phyloP scores from a whole-genome alignment of 768 basidiomycete genomes.

The Atractiella rhizophila region DNA sequence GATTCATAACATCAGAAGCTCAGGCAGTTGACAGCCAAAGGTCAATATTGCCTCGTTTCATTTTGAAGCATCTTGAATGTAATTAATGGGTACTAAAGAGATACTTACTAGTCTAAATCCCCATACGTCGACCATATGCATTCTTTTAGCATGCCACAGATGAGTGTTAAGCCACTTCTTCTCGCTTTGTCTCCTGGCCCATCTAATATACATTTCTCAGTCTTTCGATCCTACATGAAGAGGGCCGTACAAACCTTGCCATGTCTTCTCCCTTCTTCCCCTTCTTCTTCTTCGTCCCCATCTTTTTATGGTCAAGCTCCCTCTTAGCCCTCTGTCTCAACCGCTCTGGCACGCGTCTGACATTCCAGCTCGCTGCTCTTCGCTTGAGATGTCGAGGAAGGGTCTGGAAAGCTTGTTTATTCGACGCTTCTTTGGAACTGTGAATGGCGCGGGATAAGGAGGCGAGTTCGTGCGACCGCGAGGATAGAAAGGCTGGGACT shows the following conservation, averaged over 20 bases:
- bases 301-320: constrained; percentile 33
- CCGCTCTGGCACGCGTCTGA: constrained; percentile 63
- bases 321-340: constrained; percentile 53
- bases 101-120: constrained; percentile 51
- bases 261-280: constrained; percentile 23
- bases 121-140: constrained; percentile 84
- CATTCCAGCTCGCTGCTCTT: constrained; percentile 81
- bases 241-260: constrained; percentile 37
- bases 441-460: too few relatives aligned
- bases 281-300: constrained; percentile 20
- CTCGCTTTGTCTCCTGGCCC: constrained; percentile 30
- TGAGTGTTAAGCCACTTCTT: constrained; percentile 92
- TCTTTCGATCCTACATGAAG: background rate
- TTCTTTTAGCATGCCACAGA: constrained; percentile 88
- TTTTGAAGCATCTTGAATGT: background rate
- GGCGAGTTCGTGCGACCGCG: too few relatives aligned
- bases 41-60: background rate
- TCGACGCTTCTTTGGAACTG: too few relatives aligned
- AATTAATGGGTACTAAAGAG: background rate
- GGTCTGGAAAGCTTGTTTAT: constrained; percentile 68
- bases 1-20: background rate
- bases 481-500: too few relatives aligned
- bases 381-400: constrained; percentile 74
- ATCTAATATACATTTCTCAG: background rate
- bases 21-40: background rate